Conservation (phyloP, 192 early-diverging fungal genomes). For the Coemansia sp. region DNA sequence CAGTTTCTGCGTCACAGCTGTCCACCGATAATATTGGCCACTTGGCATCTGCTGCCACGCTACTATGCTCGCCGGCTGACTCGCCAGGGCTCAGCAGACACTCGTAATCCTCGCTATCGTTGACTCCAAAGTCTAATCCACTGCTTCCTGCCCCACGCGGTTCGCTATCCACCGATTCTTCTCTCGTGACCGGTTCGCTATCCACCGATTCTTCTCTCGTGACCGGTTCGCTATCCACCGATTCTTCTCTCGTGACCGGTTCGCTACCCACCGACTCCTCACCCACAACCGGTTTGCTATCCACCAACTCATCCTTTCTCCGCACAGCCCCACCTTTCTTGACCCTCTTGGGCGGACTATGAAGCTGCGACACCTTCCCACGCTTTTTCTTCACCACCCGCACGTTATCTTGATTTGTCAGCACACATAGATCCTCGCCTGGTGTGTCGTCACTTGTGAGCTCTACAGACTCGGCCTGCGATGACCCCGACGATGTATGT, state of each 20-base stretch:
- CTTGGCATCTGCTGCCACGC: too few relatives aligned
- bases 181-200: background rate
- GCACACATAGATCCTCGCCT: background rate
- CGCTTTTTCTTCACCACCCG: background rate
- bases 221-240: background rate
- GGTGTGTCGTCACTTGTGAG: slow-evolving; percentile 30
- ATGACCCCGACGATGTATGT: slow-evolving; percentile 2
- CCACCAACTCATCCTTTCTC: background rate
- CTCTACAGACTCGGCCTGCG: slow-evolving; percentile 42
- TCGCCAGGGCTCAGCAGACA: slow-evolving; percentile 37
- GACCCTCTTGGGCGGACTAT: background rate
- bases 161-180: background rate
- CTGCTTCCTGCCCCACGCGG: background rate
- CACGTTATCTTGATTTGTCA: background rate
- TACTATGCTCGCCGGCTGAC: background rate
- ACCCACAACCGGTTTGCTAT: background rate
- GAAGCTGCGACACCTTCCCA: background rate
- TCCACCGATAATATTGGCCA: too few relatives aligned
- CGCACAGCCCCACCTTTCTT: background rate
- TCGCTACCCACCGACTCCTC: background rate
- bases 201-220: background rate
- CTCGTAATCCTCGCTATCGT: slow-evolving; percentile 24
- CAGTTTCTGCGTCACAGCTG: too few relatives aligned
- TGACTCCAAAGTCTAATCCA: background rate
- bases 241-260: background rate